Evolutionary conservation across 345 rosid species (phyloP).

Genomic region (Salix viminalis): DNA sequence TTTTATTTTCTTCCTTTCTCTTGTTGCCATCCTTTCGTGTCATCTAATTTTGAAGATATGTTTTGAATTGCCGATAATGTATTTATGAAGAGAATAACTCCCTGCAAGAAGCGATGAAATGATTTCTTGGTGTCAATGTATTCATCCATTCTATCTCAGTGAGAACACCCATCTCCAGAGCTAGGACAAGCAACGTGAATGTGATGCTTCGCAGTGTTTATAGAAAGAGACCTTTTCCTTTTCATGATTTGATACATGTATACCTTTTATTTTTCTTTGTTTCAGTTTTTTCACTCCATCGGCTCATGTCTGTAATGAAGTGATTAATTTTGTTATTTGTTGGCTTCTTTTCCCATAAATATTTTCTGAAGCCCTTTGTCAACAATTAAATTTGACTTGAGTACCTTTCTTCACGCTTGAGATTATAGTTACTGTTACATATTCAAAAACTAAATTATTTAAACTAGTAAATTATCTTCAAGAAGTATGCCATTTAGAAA

Average conservation of each 20-base stretch:
- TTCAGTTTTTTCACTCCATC: not conserved
- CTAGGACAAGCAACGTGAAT: not conserved
- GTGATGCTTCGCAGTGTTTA: not conserved
- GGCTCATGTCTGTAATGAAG: no score
- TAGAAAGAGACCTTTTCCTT: not conserved
- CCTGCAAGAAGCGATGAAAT: not conserved
- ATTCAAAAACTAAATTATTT: no score
- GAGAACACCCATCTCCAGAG: not conserved
- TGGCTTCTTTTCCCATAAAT: no score
- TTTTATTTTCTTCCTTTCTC: not conserved
- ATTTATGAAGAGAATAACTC: not conserved
- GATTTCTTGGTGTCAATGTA: not conserved
- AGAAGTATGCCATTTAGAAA: no score
- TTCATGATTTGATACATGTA: no score
- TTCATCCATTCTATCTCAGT: not conserved
- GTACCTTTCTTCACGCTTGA: no score
- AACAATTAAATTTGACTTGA: no score
- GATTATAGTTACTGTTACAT: no score
- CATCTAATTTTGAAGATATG: not conserved
- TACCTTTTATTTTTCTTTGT: not conserved
- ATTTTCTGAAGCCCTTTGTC: no score
- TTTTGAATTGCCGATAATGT: not conserved
- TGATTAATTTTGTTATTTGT: no score
- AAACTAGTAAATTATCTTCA: no score
- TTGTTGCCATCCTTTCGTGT: not conserved